Percentiles rank a stretch among this genome's conserved stretches.
phyloP scores from a whole-genome alignment of 2,329 filamentous ascomycete species.

The Colletotrichum spaethianum region DNA sequence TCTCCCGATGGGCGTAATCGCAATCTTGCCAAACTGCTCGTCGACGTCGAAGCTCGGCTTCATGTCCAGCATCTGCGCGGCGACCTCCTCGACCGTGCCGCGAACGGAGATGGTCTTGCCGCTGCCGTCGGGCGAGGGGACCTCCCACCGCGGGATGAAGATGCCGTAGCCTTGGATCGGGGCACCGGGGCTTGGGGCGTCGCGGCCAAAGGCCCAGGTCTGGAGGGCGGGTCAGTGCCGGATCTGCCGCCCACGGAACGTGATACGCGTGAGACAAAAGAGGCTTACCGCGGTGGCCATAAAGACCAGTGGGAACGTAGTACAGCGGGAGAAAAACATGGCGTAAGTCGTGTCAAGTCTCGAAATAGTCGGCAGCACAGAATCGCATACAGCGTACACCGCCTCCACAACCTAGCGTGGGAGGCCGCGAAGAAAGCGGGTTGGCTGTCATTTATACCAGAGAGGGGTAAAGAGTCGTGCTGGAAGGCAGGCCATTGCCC shows the following conservation, averaged over 20 bases:
- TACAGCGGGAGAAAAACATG: neutral
- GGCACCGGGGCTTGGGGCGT: neutral
- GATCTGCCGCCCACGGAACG: too few species aligned
- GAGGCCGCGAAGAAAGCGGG: neutral
- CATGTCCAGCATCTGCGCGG: neutral
- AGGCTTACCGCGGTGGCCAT: neutral
- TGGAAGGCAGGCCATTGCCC: neutral
- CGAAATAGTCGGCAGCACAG: too few species aligned
- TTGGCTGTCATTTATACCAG: neutral
- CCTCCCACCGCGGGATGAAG: constrained; percentile 14
- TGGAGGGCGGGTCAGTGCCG: neutral
- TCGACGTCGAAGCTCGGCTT: neutral
- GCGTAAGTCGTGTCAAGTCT: too few species aligned
- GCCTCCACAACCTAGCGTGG: too few species aligned
- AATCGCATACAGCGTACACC: neutral
- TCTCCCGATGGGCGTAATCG: neutral
- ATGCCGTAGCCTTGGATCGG: constrained; percentile 17
- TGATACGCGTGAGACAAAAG: neutral
- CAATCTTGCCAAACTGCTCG: neutral
- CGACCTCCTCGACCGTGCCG: constrained; percentile 24
- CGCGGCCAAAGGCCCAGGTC: neutral
- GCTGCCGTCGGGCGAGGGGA: constrained; percentile 14
- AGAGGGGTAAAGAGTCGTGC: neutral
- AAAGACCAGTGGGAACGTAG: neutral
- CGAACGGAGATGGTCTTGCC: constrained; percentile 10